Evolutionary conservation across 1,284 basidiomycete species (phyloP), one percentile per base, ranked within the genome.

Genomic region (Boletellus deceptivus): DNA sequence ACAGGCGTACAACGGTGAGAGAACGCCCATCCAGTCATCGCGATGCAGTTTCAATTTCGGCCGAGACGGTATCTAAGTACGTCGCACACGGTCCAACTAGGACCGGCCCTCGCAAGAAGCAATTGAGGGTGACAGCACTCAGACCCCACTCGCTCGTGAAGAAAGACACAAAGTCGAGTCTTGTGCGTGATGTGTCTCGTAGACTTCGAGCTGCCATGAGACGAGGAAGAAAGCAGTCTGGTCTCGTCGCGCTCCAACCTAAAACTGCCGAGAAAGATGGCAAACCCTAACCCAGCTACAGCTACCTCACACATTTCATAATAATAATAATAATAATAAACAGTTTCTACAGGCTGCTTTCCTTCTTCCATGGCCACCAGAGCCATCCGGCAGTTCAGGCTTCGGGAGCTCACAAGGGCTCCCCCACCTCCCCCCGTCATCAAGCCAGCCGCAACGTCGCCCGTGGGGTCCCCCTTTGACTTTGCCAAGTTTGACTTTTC

Each of bases 61-160:
- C 50, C 46, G 58, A 49, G 56, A 53, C 58, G 53, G 66, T 20
- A 59, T 77, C 69, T 76, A 75, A 71, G 72, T 77, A 70, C 68
- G 71, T 68, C 70, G 70, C 69, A 70, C 70, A n/a, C n/a, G 63
- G 70, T 67, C 57, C 59, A 58, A n/a, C 77, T 70, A 68, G 59
- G 62, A 64, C 71, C 64, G 69, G 72, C 64, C 74, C 70, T 75
- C 55, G 72, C 74, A 62, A 78, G 74, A 71, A 72, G 61, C 75
- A 59, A 71, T 75, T 70, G 52, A 71, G 71, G 71, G 70, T 70
- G 74, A 74, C 56, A 69, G 77, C 66, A 61, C 76, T 78, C 78
- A 75, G 76, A 80, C 75, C 74, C 77, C 78, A 17, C 76, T 75
- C 73, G 72, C 75, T 78, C 75, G 72, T 66, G 61, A 76, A 52